phyloP scores from a whole-genome alignment of 495 filamentous ascomycete genomes.

The Podospora pseudopauciseta region DNA sequence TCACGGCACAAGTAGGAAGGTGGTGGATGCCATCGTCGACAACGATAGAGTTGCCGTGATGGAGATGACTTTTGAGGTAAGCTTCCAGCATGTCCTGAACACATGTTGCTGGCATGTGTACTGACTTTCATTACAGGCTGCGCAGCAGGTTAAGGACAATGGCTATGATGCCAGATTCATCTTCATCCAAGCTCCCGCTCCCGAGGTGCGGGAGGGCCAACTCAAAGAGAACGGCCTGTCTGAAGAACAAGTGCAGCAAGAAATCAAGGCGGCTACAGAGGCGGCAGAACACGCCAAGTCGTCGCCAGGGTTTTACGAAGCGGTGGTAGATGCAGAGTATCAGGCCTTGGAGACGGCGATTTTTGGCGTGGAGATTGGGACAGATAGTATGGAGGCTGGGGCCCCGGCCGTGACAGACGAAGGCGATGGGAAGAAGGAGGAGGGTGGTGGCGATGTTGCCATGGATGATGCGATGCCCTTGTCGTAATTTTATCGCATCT shows the following conservation, averaged over 20 bases:
- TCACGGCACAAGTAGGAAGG: slow-evolving; percentile 46
- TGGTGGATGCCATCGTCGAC: slow-evolving; percentile 43
- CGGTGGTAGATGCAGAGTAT: slow-evolving; percentile 61
- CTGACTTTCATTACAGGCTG: slow-evolving; percentile 47
- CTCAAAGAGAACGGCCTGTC: slow-evolving; percentile 55
- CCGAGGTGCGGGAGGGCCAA: slow-evolving; percentile 60
- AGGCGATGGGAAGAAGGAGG: slow-evolving; percentile 7
- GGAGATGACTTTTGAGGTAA: slow-evolving; percentile 56
- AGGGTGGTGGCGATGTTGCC: slow-evolving; percentile 18
- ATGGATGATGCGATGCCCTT: slow-evolving; percentile 18
- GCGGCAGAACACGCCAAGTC: slow-evolving; percentile 60
- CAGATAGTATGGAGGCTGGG: not conserved
- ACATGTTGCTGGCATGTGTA: not conserved
- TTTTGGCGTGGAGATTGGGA: slow-evolving; percentile 16
- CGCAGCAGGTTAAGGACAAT: slow-evolving; percentile 68
- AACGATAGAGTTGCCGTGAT: slow-evolving; percentile 49
- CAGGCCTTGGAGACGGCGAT: slow-evolving; percentile 23
- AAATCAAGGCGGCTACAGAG: slow-evolving; percentile 58
- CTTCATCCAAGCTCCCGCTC: slow-evolving; percentile 65
- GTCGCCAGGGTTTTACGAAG: slow-evolving; percentile 60
- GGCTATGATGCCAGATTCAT: slow-evolving; percentile 67
- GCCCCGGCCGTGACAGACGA: not conserved
- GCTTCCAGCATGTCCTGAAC: slow-evolving; percentile 9
- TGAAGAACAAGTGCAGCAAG: slow-evolving; percentile 59
- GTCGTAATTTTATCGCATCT: not conserved